These are phyloP conservation scores for Knoxdaviesia capensis DNA, from an alignment of 2,329 filamentous ascomycete species.

Conservation along the genomic window DNA sequence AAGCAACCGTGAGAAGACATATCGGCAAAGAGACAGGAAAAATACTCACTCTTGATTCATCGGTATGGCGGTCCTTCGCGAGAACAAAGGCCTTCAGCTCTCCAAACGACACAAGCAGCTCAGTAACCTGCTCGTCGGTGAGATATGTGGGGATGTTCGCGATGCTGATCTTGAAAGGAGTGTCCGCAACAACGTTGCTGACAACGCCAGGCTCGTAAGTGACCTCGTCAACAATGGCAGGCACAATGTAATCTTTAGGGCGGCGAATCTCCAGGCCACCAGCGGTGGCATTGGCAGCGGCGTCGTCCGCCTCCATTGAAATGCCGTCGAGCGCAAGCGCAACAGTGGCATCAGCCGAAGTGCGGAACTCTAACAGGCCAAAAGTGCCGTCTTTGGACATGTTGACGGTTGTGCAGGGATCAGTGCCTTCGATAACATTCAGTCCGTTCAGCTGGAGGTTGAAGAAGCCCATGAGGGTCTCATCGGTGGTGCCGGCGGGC, in stretches of 20 bases:
- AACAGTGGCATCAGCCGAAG: constrained; percentile 70
- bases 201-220: constrained; percentile 59
- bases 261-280: constrained; percentile 57
- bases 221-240: constrained; percentile 52
- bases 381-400: constrained; percentile 62
- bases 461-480: constrained; percentile 66
- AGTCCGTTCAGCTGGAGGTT: constrained; percentile 94
- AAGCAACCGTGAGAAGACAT: constrained; percentile 8
- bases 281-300: constrained; percentile 27
- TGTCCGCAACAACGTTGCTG: constrained; percentile 69
- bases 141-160: constrained; percentile 78
- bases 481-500: constrained; percentile 52
- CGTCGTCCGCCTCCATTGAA: constrained; percentile 58
- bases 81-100: constrained; percentile 82
- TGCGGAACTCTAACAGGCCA: constrained; percentile 81
- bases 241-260: constrained; percentile 94
- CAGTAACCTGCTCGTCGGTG: constrained; percentile 75
- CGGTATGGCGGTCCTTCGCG: constrained; percentile 68
- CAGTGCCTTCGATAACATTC: constrained; percentile 66
- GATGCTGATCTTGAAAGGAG: constrained; percentile 86
- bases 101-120: constrained; percentile 78
- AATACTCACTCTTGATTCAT: constrained; percentile 61
- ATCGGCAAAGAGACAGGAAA: neutral
- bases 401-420: constrained; percentile 72
- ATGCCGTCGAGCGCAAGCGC: constrained; percentile 81